phyloP scores from a whole-genome alignment of 1,284 basidiomycete species.

The Cutaneotrichosporon dermatis region DNA sequence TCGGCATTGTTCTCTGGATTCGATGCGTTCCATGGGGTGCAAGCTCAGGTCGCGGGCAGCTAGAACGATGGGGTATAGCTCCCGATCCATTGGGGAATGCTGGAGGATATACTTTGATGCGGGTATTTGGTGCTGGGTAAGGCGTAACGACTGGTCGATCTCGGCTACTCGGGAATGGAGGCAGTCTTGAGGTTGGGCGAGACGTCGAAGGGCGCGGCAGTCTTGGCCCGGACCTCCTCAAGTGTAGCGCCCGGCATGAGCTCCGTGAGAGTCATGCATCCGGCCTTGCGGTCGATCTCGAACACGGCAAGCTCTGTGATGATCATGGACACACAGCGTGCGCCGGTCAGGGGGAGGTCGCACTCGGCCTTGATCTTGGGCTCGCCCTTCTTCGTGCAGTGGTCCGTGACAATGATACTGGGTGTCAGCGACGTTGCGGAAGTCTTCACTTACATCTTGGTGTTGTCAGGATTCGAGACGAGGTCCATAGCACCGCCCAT shows the following conservation, averaged over 20 bases:
- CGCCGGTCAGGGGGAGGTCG: constrained; percentile 80
- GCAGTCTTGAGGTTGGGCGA: constrained; percentile 31
- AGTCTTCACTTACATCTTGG: constrained; percentile 53
- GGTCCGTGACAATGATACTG: constrained; percentile 53
- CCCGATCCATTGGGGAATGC: neutral
- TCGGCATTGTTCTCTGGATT: no score
- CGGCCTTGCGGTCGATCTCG: constrained; percentile 69
- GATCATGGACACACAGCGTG: constrained; percentile 76
- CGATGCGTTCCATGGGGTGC: no score
- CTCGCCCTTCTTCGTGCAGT: constrained; percentile 79
- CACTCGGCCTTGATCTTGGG: constrained; percentile 81
- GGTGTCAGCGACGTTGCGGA: neutral
- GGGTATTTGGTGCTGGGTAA: neutral
- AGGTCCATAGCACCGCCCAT: constrained; percentile 84
- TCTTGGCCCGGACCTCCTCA: constrained; percentile 79
- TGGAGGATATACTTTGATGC: neutral
- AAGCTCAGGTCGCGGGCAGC: no score
- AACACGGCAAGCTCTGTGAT: constrained; percentile 85
- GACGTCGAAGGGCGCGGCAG: constrained; percentile 65
- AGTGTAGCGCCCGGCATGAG: constrained; percentile 73
- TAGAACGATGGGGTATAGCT: no score
- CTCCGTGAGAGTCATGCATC: constrained; percentile 69
- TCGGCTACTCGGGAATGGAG: neutral
- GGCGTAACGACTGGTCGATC: no score
- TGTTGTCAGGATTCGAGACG: constrained; percentile 42